Evolutionary conservation across 2,329 filamentous ascomycete genomes (phyloP), one percentile per base, ranked within the genome.

Genomic region (Phoma sp.): DNA sequence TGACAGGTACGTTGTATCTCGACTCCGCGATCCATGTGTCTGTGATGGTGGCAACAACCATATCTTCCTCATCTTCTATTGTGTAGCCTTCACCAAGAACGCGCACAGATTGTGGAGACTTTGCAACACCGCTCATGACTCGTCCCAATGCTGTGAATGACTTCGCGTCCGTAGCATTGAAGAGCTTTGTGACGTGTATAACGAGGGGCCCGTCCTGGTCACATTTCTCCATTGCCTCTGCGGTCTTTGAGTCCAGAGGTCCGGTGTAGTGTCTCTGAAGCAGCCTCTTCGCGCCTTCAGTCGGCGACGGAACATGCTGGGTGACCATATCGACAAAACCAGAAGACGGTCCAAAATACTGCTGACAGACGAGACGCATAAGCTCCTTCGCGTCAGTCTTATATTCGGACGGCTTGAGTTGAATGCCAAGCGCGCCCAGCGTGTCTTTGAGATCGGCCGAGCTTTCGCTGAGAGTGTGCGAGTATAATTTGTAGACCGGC

Each of bases 271-370:
- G 95, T 53, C 87, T 86, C 65, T 96, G 86, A 41, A 98, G 79
- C 68, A 91, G 87, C 64, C 86, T 84, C 68, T 88, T 84, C 4
- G 91, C 89, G 4, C 90, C 91, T 57, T 90, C 88, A 1, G 87
- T 80, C 0, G 95, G 93, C 5, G 93, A 96, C 2, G 95, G 95
- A 44, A 98, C 80, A 73, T 99, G 93, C 62, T 90, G 82, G 8
- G 93, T 86, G 55, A 98, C 79, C 95, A 99, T 98, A 72, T 99
- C 95, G 35, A 98, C 93, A 65, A 99, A 96, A 0, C 92, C 93
- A 14, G 85, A 87, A 1, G 92, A 90, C 7, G 90, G 86, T 0
- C 95, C 95, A 67, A 99, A 99, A 78, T 98, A 99, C 70, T 96
- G 91, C 71, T 91, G 89, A 73, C 93, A 98, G 5, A 96, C 93